Evolutionary conservation across 1,284 basidiomycete genomes (phyloP).

Genomic region (Cutaneotrichosporon sp.): DNA sequence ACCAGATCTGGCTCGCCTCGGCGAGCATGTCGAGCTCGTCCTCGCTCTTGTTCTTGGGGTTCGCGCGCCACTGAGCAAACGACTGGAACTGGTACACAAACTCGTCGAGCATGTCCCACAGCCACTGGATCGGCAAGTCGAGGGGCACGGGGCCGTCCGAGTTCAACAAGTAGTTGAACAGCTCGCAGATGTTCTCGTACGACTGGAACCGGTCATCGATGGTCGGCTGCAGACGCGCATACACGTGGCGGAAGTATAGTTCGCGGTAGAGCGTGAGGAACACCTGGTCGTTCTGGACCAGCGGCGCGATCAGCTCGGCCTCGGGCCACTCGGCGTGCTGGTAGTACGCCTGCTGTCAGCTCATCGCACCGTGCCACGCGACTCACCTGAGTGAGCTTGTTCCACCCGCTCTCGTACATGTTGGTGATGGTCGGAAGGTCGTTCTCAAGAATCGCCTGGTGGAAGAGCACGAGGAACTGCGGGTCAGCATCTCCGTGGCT

Average conservation of each 20-base stretch:
- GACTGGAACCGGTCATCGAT: slow-evolving; percentile 97
- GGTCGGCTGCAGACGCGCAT: slow-evolving; percentile 89
- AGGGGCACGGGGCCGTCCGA: slow-evolving; percentile 85
- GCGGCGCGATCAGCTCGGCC: slow-evolving; percentile 86
- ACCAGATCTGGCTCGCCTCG: slow-evolving; percentile 78
- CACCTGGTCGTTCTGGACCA: slow-evolving; percentile 89
- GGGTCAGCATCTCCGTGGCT: slow-evolving; percentile 9
- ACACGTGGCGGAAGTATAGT: slow-evolving; percentile 65
- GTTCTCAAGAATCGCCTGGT: slow-evolving; percentile 71
- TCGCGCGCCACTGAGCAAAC: slow-evolving; percentile 86
- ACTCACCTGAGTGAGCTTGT: slow-evolving; percentile 65
- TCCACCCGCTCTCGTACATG: slow-evolving; percentile 95
- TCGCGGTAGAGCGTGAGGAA: slow-evolving; percentile 93
- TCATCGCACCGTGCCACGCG: too few species aligned
- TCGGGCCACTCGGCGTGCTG: slow-evolving; percentile 94
- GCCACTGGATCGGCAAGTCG: slow-evolving; percentile 92
- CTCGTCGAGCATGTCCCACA: slow-evolving; percentile 98
- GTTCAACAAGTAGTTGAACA: slow-evolving; percentile 96
- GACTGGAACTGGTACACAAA: slow-evolving; percentile 99
- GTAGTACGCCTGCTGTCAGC: slow-evolving; percentile 75
- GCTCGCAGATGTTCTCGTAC: slow-evolving; percentile 97
- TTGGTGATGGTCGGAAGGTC: slow-evolving; percentile 82
- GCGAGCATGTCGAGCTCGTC: slow-evolving; percentile 80
- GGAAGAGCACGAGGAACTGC: slow-evolving; percentile 85
- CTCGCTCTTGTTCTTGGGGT: slow-evolving; percentile 76